Base-by-base conservation (phyloP, 2,329 filamentous ascomycete genomes). In the Fusarium incarnatum region DNA sequence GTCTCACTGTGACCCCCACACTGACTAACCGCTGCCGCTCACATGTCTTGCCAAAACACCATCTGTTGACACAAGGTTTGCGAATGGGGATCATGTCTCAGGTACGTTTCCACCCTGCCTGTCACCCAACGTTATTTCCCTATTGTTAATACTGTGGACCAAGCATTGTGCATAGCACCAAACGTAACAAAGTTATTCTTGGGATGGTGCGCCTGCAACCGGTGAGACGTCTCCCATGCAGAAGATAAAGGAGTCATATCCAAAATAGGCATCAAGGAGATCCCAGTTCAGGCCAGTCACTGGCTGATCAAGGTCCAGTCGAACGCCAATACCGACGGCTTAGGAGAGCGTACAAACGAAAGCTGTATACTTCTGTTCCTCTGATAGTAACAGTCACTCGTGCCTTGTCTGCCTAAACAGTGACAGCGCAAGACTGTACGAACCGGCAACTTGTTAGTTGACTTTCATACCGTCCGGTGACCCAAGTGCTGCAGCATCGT, bases 11-110 rank as follows among this genome's bases (percentile, higher is more conserved):
- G 34, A 56, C 60, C 50, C 63, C 56, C 68, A 71, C 58, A 65
- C 61, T 64, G 32, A 60, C 56, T 47, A 55, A 60, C 60, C 56
- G 61, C 55, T 65, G 42, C 58, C 48, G 67, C 68, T 72, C 68
- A 72, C 63, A 70, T 73, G 70, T 65, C 70, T 68, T 55, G 56
- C 50, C 58, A 65, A 32, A 63, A 68, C 65, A 72, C 62, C 60
- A 41, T 37, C 27, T 60, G 48, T 58, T 56, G 25, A 54, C 12
- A 40, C 12, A 37, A 23, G 34, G n/a, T 46, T 65, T 62, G 61
- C 57, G 46, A 70, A 60, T 64, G 16, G 56, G 56, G 60, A 59
- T 52, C 37, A 54, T 67, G 68, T 74, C 72, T 72, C 56, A 74
- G 72, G 65, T 68, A 58, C 37, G 58, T 46, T 48, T 64, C 56